phyloP scores from a whole-genome alignment of 257 asterid genomes.

The Penstemon davidsonii region DNA sequence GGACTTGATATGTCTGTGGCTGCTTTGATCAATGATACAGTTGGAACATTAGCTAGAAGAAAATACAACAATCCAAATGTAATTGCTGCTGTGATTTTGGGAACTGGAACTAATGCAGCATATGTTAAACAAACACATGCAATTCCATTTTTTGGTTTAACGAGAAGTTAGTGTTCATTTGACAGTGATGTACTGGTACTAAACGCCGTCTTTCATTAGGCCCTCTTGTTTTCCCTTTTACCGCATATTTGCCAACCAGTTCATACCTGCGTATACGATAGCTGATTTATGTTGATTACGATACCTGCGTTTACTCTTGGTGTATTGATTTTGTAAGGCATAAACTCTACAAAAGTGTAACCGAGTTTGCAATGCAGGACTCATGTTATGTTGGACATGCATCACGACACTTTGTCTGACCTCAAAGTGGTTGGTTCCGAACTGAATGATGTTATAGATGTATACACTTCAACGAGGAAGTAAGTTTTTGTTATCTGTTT shows the following conservation, averaged over 20 bases:
- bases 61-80: conserved; percentile 63
- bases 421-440: conserved; percentile 72
- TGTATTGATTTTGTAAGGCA: not conserved
- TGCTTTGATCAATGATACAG: conserved; percentile 93
- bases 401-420: conserved; percentile 77
- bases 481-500: not conserved
- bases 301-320: no score
- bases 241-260: no score
- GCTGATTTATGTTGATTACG: no score
- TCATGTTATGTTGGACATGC: conserved; percentile 78
- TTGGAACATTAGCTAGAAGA: conserved; percentile 93
- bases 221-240: no score
- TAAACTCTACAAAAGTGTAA: not conserved
- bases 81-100: conserved; percentile 84
- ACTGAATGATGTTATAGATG: conserved; percentile 75
- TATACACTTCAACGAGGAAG: conserved; percentile 19
- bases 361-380: conserved; percentile 50
- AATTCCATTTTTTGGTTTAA: conserved; percentile 56
- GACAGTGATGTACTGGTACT: no score
- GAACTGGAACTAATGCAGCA: conserved; percentile 97
- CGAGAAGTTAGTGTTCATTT: no score
- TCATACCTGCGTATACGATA: no score
- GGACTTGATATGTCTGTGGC: conserved; percentile 72
- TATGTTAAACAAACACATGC: conserved; percentile 79
- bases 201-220: no score